Evolutionary conservation across 345 rosid genomes (phyloP), one percentile per base, ranked within the genome.

Genomic region (Viola odorata): DNA sequence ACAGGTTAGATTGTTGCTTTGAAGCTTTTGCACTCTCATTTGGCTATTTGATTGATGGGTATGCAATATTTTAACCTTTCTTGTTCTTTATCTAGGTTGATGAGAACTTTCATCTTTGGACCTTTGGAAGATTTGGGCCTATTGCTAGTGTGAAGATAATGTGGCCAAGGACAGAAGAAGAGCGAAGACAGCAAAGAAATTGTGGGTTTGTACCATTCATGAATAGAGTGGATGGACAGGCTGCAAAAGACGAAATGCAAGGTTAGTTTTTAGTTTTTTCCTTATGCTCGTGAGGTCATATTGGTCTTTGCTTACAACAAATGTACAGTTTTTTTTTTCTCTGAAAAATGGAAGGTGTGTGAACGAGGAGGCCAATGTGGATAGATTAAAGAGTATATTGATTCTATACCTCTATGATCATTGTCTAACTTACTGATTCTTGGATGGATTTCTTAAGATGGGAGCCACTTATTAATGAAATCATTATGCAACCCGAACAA

Each of bases 91-190:
- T 50, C 64, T 77, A 95, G 99, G 99, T 91, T 65, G 99, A 95
- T 78, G 99, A 91, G 76, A 95, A 91, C 78, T 95, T 95, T 73
- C 97, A 91, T 77, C 74, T 95, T 52, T 83, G 96, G 50, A 95
- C 99, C 58, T n/a, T n/a, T 67, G 97, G 99, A 81, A 88, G 99
- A 85, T 95, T 95, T 84, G 99, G 99, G 55, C 97, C 99, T 50
- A 91, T 94, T 78, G 99, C 97, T 76, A 94, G 99, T 77, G 97
- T 94, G 69, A 91, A 94, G 78, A 94, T 94, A 78, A 94, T 94
- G 97, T 94, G 99, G 97, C 97, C 97, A 52, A 80, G 99, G 80
- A 91, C 97, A 53, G 99, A 94, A 50, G 99, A 95, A 73, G 99
- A 95, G 80, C 70, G 82, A 57, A 86, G 87, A 64, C 83, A 96